Base-by-base conservation (phyloP, 192 early-diverging fungal genomes). In the Endogone sp. region DNA sequence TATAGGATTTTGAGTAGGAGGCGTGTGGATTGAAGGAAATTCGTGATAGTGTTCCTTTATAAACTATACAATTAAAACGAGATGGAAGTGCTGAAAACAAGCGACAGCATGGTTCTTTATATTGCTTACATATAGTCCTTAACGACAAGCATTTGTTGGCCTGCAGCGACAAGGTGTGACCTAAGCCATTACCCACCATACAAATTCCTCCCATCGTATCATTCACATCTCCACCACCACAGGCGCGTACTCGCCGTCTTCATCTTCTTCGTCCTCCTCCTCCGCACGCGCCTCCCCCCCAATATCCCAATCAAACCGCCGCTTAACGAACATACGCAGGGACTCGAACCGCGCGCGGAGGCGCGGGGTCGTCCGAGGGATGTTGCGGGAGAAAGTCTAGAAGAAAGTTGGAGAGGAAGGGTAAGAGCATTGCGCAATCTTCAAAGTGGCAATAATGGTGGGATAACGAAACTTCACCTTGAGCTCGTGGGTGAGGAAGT, bases 171-270 rank as follows among this genome's bases (percentile, higher is more conserved):
- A n/a, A n/a, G n/a, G n/a, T n/a, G n/a, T n/a, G 11, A 56, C n/a
- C 55, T 56, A 56, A 56, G n/a, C 11, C 55, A 56, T 13, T n/a
- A 56, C 11, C 11, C n/a, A n/a, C n/a, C 55, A 56, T n/a, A 56
- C 55, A 11, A 56, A 56, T 11, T 56, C 55, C 11, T 56, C 11
- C 11, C 55, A 56, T 13, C 55, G n/a, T n/a, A n/a, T 56, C 61
- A 8, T 55, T 64, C 25, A 69, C 59, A 69, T 37, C 29, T 89
- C 82, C 2, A 91, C 87, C 22, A 91, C 77, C n/a, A 86, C 81
- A 3, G 89, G 89, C 4, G 89, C 90, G 72, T 86, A 87, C 71
- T 90, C 88, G 55, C 86, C 88, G 29, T 86, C 85, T 55, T 90
- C 90, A 0, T 60, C 69, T 62, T 89, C 86, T 6, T 84, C 82